These are phyloP conservation scores for Colletotrichum sp. DNA, from an alignment of 2,329 filamentous ascomycete species.

Conservation along the genomic window DNA sequence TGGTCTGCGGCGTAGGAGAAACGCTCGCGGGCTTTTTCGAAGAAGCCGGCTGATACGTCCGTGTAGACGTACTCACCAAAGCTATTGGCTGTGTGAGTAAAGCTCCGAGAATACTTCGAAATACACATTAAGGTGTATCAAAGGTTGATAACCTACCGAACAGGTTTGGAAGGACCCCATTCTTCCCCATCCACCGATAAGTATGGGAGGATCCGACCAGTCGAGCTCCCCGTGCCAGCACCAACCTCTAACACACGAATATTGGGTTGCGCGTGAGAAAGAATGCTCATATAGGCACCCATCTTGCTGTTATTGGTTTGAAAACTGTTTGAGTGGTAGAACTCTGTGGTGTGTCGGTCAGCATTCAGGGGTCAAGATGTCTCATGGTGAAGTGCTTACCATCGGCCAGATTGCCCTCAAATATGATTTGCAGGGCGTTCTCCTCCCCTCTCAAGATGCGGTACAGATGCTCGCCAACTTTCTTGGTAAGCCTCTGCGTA, in stretches of 20 bases:
- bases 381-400: neutral
- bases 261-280: constrained; percentile 32
- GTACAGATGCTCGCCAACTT: neutral
- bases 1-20: constrained; percentile 26
- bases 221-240: constrained; percentile 45
- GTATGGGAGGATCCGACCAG: constrained; percentile 35
- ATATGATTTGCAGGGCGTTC: neutral
- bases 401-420: neutral
- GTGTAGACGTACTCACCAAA: constrained; percentile 45
- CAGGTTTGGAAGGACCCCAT: neutral
- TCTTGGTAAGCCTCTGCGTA: neutral
- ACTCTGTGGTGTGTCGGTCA: neutral
- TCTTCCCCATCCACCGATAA: constrained; percentile 24
- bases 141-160: neutral
- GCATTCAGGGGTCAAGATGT: neutral
- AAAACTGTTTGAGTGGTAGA: neutral
- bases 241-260: constrained; percentile 37
- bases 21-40: constrained; percentile 36
- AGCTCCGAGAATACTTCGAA: neutral
- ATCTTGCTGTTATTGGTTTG: neutral
- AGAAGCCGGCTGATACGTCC: constrained; percentile 47
- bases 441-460: neutral
- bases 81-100: neutral
- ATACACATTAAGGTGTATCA: neutral
- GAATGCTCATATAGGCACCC: neutral